These are phyloP conservation scores for Coemansia sp. DNA, from an alignment of 192 early-diverging fungal genomes.

Conservation along the genomic window DNA sequence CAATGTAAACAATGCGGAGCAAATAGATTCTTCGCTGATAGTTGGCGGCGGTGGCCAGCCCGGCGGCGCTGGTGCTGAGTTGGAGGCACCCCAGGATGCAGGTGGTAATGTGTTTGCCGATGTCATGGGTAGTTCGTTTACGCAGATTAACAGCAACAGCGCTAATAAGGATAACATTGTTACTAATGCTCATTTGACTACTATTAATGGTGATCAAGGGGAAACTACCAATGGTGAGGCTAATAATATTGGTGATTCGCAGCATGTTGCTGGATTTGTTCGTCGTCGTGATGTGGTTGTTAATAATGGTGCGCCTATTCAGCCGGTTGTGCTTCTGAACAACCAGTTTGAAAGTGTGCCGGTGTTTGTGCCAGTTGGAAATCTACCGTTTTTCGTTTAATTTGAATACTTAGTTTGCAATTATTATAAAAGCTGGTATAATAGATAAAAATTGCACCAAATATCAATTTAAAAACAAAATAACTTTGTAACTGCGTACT, in stretches of 20 bases:
- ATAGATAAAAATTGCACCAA: background rate
- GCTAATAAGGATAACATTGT: conserved; percentile 47
- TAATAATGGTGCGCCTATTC: background rate
- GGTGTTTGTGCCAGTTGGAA: background rate
- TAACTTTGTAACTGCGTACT: background rate
- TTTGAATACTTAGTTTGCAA: background rate
- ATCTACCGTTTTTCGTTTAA: background rate
- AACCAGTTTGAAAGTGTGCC: background rate
- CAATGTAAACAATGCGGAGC: conserved; percentile 28
- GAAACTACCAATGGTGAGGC: conserved; percentile 26
- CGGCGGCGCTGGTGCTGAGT: background rate
- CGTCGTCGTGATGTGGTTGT: background rate
- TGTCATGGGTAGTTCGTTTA: conserved; percentile 30
- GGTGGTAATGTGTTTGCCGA: conserved; percentile 23
- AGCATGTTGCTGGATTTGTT: conserved; percentile 6
- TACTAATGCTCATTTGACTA: conserved; percentile 24
- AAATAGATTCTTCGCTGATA: conserved; percentile 32
- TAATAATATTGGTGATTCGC: conserved; percentile 32
- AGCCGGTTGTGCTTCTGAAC: too few relatives aligned
- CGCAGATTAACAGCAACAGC: conserved; percentile 31
- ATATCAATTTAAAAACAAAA: background rate
- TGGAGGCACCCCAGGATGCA: background rate
- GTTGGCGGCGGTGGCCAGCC: background rate
- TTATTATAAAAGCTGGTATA: background rate
- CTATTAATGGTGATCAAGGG: conserved; percentile 21